These are phyloP conservation scores for Trypanosomatidae sp. DNA, from an alignment of 208 protist genomes.

Conservation along the genomic window DNA sequence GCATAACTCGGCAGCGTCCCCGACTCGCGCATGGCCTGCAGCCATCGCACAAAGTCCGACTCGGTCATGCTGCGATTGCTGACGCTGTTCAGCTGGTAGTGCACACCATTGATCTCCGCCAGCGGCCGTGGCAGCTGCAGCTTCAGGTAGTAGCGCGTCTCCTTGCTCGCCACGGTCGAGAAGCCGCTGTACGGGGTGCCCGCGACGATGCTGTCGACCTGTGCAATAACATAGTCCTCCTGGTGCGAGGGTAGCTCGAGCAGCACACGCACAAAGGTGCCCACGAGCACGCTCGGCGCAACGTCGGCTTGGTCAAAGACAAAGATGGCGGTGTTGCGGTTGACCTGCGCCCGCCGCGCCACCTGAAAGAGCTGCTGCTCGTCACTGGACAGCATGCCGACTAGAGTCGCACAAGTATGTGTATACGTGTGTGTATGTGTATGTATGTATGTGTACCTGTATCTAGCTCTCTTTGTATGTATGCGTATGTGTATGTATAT, in stretches of 20 bases:
- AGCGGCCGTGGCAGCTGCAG: conserved; percentile 35
- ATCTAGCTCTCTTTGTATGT: too few species aligned
- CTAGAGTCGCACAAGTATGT: conserved; percentile 12
- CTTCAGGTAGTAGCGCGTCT: conserved; percentile 36
- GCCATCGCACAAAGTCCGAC: conserved; percentile 52
- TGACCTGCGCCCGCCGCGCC: conserved; percentile 39
- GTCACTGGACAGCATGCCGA: conserved; percentile 23
- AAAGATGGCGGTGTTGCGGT: conserved; percentile 53
- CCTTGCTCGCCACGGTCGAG: conserved; percentile 17
- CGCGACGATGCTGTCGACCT: conserved; percentile 16
- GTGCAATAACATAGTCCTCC: conserved; percentile 65
- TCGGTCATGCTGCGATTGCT: conserved; percentile 69
- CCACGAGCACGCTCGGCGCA: conserved; percentile 14
- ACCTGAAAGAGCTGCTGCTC: conserved; percentile 36
- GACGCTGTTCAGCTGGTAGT: conserved; percentile 75
- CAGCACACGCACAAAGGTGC: conserved; percentile 60
- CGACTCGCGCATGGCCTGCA: conserved; percentile 20
- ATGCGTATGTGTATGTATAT: too few species aligned
- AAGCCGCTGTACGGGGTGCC: conserved; percentile 66
- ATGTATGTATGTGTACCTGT: too few species aligned
- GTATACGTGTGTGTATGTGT: neutral
- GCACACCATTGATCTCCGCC: conserved; percentile 40
- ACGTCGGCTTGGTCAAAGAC: conserved; percentile 20
- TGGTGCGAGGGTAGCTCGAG: conserved; percentile 29
- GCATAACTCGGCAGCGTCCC: too few species aligned